Evolutionary conservation across 2,329 filamentous ascomycete genomes (phyloP).

Genomic region (Ceratocystis destructans): DNA sequence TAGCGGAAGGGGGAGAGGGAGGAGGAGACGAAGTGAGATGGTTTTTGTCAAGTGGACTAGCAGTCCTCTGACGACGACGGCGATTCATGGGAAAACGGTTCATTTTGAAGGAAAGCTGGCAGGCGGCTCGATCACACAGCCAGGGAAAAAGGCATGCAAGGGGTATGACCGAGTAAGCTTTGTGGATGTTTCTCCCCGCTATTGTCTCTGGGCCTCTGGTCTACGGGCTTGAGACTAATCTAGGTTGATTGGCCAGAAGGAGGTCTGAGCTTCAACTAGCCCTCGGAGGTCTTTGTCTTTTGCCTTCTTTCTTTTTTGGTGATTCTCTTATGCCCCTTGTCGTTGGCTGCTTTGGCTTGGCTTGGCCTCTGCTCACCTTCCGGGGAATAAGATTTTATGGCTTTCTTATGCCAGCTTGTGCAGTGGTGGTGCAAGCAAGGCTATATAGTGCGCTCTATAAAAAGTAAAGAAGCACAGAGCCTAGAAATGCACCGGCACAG

Average conservation of each 20-base stretch:
- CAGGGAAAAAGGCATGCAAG: background rate
- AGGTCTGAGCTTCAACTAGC: slow-evolving; percentile 2
- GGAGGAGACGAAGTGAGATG: slow-evolving; percentile 1
- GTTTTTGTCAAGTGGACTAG: slow-evolving; percentile 1
- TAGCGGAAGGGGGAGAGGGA: background rate
- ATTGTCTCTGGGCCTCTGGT: background rate
- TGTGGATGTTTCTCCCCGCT: background rate
- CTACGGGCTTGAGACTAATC: background rate
- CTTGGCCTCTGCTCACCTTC: slow-evolving; percentile 4
- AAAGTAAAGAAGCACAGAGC: slow-evolving; percentile 4
- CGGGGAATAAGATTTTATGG: background rate
- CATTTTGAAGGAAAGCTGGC: slow-evolving; percentile 24
- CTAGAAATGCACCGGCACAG: background rate
- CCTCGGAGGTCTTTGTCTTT: background rate
- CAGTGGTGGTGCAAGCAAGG: background rate
- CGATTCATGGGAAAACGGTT: slow-evolving; percentile 33
- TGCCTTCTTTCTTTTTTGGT: background rate
- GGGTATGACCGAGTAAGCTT: background rate
- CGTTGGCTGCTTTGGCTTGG: no score
- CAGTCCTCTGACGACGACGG: slow-evolving; percentile 31
- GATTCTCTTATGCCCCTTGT: no score
- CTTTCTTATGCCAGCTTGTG: slow-evolving; percentile 1
- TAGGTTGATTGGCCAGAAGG: background rate
- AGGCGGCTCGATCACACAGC: background rate
- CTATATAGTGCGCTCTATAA: background rate